Evolutionary conservation across 345 rosid species (phyloP).

Genomic region (Gossypium thurberi): DNA sequence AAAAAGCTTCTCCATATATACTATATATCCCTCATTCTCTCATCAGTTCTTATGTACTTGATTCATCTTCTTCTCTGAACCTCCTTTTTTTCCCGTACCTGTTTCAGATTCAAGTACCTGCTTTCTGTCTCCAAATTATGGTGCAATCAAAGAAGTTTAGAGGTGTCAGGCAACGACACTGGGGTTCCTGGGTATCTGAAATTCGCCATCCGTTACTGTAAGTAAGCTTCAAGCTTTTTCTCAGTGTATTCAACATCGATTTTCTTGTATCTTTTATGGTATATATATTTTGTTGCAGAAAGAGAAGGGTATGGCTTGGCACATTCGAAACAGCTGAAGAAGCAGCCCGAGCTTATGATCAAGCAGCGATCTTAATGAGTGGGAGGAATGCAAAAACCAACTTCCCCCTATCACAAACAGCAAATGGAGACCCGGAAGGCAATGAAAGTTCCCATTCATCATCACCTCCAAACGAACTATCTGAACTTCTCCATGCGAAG

Average conservation of each 20-base stretch:
- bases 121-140: slow-evolving; percentile 17
- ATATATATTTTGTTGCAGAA: slow-evolving; percentile 23
- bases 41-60: not conserved
- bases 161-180: slow-evolving; percentile 89
- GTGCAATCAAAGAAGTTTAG: slow-evolving; percentile 69
- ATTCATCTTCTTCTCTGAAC: not conserved
- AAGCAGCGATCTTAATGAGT: slow-evolving; percentile 63
- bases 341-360: slow-evolving; percentile 69
- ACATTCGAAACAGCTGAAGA: slow-evolving; percentile 72
- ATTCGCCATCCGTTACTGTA: slow-evolving; percentile 75
- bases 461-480: slow-evolving; percentile 19
- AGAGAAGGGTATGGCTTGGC: slow-evolving; percentile 78
- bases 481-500: slow-evolving; percentile 51
- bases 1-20: not conserved
- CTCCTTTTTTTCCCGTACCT: not conserved
- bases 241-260: not conserved
- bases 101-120: not conserved
- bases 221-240: not conserved
- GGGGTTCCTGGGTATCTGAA: slow-evolving; percentile 93
- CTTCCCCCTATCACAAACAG: slow-evolving; percentile 33
- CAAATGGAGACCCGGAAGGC: not conserved
- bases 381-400: slow-evolving; percentile 74
- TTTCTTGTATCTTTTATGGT: not conserved
- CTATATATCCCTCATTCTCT: not conserved
- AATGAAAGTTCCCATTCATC: slow-evolving; percentile 9